A percentile compares a stretch with the other conserved stretches of the same genome.
phyloP scores from a whole-genome alignment of 169 alveolate genomes.

The Eimeria maxima region DNA sequence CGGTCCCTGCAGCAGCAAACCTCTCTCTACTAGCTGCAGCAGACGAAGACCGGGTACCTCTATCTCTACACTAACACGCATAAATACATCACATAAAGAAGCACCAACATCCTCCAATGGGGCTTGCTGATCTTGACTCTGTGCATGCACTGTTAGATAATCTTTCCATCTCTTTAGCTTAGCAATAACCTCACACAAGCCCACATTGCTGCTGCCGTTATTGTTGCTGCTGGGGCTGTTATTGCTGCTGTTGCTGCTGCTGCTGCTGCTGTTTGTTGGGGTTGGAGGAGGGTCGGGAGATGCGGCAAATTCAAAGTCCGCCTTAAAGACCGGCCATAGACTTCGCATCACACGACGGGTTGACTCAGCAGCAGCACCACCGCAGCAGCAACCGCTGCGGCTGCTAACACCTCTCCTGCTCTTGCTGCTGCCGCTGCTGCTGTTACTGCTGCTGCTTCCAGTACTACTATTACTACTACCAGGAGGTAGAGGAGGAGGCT shows the following conservation, averaged over 20 bases:
- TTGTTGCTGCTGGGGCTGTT: too few species aligned
- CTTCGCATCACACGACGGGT: too few species aligned
- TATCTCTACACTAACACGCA: constrained; percentile 83
- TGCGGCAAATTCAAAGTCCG: constrained; percentile 75
- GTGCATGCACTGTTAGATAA: constrained; percentile 77
- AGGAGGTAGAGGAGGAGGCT: neutral
- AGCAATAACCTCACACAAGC: constrained; percentile 83
- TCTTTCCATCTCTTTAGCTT: constrained; percentile 88
- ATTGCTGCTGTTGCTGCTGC: constrained; percentile 3
- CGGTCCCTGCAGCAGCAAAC: neutral
- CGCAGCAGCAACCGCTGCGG: constrained; percentile 9
- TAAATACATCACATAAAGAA: constrained; percentile 86
- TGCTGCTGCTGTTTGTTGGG: neutral
- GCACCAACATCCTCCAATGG: constrained; percentile 84
- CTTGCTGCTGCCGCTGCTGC: constrained; percentile 40
- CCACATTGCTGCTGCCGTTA: neutral
- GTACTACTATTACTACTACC: too few species aligned
- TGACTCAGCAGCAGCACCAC: too few species aligned
- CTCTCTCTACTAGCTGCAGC: constrained; percentile 25
- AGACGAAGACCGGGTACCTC: constrained; percentile 86
- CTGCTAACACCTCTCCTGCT: constrained; percentile 39
- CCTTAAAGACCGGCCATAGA: constrained; percentile 69
- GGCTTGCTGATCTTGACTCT: constrained; percentile 22
- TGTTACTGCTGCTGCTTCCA: neutral
- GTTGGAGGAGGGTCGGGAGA: constrained; percentile 26